These are phyloP conservation scores for Copromyces sp. DNA, from an alignment of 495 filamentous ascomycete species.

Conservation along the genomic window DNA sequence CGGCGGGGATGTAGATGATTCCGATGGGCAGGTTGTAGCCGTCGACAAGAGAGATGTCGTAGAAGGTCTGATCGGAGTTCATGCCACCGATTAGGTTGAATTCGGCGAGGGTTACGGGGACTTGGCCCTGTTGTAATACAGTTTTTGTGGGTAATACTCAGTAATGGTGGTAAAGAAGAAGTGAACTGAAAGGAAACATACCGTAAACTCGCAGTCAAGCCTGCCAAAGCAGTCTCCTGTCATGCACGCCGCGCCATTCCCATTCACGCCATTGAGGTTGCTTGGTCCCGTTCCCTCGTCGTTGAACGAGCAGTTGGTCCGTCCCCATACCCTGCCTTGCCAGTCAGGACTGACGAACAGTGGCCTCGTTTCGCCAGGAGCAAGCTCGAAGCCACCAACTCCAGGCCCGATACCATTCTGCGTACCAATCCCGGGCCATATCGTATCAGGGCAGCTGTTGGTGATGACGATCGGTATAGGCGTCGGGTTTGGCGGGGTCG, in stretches of 20 bases:
- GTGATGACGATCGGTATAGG: constrained; percentile 44
- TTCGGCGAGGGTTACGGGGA: constrained; percentile 63
- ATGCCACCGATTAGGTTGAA: constrained; percentile 56
- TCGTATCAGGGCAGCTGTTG: constrained; percentile 55
- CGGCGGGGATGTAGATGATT: constrained; percentile 49
- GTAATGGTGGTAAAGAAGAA: neutral
- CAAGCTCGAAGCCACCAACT: constrained; percentile 53
- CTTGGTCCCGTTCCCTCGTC: constrained; percentile 41
- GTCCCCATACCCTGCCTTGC: constrained; percentile 71
- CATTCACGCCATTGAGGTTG: constrained; percentile 41
- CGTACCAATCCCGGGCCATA: constrained; percentile 63
- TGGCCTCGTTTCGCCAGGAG: constrained; percentile 34
- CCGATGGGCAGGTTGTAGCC: constrained; percentile 72
- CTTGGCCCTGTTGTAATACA: constrained; percentile 37
- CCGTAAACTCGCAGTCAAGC: constrained; percentile 53
- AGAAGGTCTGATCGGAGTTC: constrained; percentile 55
- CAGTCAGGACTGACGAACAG: constrained; percentile 56
- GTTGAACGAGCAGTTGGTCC: constrained; percentile 72
- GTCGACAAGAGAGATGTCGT: constrained; percentile 77
- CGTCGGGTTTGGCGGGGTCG: constrained; percentile 10
- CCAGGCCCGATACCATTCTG: constrained; percentile 54
- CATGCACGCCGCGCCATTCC: constrained; percentile 47
- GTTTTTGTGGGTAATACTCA: neutral
- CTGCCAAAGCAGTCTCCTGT: constrained; percentile 66
- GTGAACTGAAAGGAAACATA: constrained; percentile 25